These are phyloP conservation scores for Pholiota adiposa DNA, from an alignment of 1,284 basidiomycete species.

Conservation along the genomic window DNA sequence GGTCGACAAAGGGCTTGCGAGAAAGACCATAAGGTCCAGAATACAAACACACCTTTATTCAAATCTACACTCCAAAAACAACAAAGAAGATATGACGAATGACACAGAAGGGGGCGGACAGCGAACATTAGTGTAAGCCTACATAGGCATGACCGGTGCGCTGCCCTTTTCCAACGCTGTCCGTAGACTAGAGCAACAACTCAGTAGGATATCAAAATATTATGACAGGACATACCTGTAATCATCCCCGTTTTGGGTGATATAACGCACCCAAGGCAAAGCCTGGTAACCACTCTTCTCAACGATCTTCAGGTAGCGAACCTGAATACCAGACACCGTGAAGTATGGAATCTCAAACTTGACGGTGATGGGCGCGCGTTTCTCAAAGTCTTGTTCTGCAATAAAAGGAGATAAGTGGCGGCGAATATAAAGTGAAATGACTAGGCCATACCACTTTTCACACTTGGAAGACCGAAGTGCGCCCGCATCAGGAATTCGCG, in stretches of 20 bases:
- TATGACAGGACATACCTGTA: conserved; percentile 68
- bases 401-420: conserved; percentile 1
- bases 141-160: conserved; percentile 64
- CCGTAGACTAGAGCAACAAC: conserved; percentile 56
- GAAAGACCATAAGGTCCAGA: neutral
- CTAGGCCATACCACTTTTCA: conserved; percentile 71
- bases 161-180: conserved; percentile 80
- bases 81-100: neutral
- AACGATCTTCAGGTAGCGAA: conserved; percentile 93
- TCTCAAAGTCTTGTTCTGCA: conserved; percentile 76
- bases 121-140: conserved; percentile 1
- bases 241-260: conserved; percentile 96
- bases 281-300: conserved; percentile 98
- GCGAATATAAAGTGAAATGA: neutral
- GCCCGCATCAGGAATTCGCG: conserved; percentile 96
- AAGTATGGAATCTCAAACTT: conserved; percentile 99
- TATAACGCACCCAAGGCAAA: conserved; percentile 90
- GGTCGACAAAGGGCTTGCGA: too few species aligned
- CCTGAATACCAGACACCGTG: conserved; percentile 96
- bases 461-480: conserved; percentile 93
- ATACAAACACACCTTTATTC: conserved; percentile 1
- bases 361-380: conserved; percentile 93
- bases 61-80: neutral
- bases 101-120: neutral
- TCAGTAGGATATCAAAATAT: too few species aligned